phyloP scores from a whole-genome alignment of 2,329 filamentous ascomycete genomes.

The Alternaria arborescens region DNA sequence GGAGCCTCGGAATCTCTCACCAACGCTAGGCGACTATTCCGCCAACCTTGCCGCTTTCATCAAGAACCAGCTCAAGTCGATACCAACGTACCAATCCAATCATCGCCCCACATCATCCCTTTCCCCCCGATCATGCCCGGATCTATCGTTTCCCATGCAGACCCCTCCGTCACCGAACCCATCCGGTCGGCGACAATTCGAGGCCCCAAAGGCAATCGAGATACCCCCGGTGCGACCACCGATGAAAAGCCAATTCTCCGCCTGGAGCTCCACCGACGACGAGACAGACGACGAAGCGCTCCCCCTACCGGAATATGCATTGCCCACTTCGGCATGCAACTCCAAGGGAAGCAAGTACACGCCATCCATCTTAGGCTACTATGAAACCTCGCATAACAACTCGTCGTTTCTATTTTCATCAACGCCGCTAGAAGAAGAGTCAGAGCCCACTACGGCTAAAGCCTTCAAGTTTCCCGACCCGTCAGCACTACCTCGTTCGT shows the following conservation, averaged over 20 bases:
- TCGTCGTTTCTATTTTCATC: slow-evolving; percentile 45
- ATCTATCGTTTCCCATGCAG: slow-evolving; percentile 32
- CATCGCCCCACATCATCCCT: slow-evolving; percentile 27
- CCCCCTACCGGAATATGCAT: slow-evolving; percentile 24
- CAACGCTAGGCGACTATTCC: slow-evolving; percentile 44
- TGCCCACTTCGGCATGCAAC: slow-evolving; percentile 2
- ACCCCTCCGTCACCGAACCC: slow-evolving; percentile 34
- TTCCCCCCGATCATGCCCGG: slow-evolving; percentile 45
- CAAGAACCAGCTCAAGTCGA: slow-evolving; percentile 44
- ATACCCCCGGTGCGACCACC: slow-evolving; percentile 47
- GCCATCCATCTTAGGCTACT: slow-evolving; percentile 44
- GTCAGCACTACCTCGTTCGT: slow-evolving; percentile 21
- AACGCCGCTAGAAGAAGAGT: slow-evolving; percentile 36
- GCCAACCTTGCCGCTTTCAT: slow-evolving; percentile 50
- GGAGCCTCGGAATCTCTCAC: slow-evolving; percentile 11
- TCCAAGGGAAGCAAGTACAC: slow-evolving; percentile 35
- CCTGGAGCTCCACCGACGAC: slow-evolving; percentile 50
- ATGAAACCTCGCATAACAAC: slow-evolving; percentile 31
- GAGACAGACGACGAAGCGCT: slow-evolving; percentile 39
- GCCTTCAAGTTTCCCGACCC: slow-evolving; percentile 33
- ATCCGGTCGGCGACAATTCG: slow-evolving; percentile 23
- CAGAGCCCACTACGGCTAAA: slow-evolving; percentile 31
- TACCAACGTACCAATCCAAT: slow-evolving; percentile 41
- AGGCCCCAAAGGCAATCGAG: slow-evolving; percentile 35
- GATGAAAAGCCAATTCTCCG: slow-evolving; percentile 47